phyloP scores from a whole-genome alignment of 345 rosid genomes.

The Atalantia buxifolia region DNA sequence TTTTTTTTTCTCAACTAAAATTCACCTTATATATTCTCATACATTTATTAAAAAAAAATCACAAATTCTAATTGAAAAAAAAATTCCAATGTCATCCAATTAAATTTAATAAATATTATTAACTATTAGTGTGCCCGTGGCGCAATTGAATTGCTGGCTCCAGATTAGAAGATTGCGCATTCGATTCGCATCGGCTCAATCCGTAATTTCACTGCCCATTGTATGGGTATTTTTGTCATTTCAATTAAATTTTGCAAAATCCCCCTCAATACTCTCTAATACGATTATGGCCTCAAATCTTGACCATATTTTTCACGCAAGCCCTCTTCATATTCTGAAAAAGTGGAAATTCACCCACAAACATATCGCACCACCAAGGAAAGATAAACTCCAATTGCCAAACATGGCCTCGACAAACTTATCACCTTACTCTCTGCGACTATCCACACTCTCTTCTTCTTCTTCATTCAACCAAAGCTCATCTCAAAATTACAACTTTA shows the following conservation, averaged over 20 bases:
- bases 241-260: too few relatives aligned
- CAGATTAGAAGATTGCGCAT: slow-evolving; percentile 97
- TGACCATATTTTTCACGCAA: neutral
- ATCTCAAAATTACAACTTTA: slow-evolving; percentile 9
- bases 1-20: too few relatives aligned
- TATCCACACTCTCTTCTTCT: slow-evolving; percentile 20
- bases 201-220: too few relatives aligned
- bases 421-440: slow-evolving; percentile 20
- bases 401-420: slow-evolving; percentile 13
- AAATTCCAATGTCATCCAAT: too few relatives aligned
- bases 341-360: neutral
- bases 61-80: too few relatives aligned
- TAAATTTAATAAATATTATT: too few relatives aligned
- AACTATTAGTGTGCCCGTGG: too few relatives aligned
- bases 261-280: neutral
- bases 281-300: too few relatives aligned
- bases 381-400: neutral
- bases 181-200: slow-evolving; percentile 68
- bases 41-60: too few relatives aligned
- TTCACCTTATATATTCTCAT: too few relatives aligned
- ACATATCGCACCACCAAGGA: neutral
- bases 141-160: slow-evolving; percentile 36
- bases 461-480: slow-evolving; percentile 5
- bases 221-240: too few relatives aligned
- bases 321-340: neutral